Evolutionary conservation across 106 monocot species (phyloP).

Genomic region (Alisma plantagoaquatica): DNA sequence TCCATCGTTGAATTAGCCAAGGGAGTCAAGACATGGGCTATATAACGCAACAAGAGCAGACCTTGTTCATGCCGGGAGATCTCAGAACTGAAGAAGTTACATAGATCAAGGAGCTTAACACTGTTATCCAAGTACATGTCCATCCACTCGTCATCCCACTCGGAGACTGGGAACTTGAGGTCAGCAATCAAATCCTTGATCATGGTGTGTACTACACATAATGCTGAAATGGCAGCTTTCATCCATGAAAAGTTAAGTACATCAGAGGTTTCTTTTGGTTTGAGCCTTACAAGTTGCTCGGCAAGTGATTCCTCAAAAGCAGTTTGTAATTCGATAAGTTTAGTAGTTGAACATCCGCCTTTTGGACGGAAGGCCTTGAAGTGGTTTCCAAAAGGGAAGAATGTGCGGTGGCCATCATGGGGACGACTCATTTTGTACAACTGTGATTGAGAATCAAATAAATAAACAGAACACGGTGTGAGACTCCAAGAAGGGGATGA

Average conservation of each 20-base stretch:
- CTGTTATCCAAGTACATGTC: constrained; percentile 68
- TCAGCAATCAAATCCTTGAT: constrained; percentile 53
- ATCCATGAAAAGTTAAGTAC: constrained; percentile 68
- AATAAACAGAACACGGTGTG: too few relatives aligned
- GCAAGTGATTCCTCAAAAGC: constrained; percentile 57
- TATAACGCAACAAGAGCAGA: constrained; percentile 46
- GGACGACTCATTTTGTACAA: constrained; percentile 59
- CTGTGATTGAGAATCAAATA: constrained; percentile 18
- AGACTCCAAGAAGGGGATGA: too few relatives aligned
- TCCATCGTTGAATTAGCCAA: constrained; percentile 11
- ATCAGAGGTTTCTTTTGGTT: constrained; percentile 30
- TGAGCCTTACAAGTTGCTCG: constrained; percentile 41
- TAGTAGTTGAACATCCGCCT: constrained; percentile 32
- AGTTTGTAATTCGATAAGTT: constrained; percentile 24
- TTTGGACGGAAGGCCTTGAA: constrained; percentile 35
- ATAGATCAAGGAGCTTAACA: constrained; percentile 82
- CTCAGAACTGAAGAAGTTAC: constrained; percentile 64
- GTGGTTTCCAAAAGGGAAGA: constrained; percentile 56
- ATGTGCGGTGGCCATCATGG: constrained; percentile 34
- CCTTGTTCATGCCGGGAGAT: constrained; percentile 55
- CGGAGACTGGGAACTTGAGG: constrained; percentile 67
- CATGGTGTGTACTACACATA: constrained; percentile 42
- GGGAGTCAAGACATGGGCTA: constrained; percentile 30
- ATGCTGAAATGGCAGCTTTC: constrained; percentile 33
- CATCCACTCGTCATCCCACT: constrained; percentile 88